Evolutionary conservation across 73 alveolate genomes (phyloP), one percentile per base, ranked within the genome.

Genomic region (Symbiodinium pilosum): DNA sequence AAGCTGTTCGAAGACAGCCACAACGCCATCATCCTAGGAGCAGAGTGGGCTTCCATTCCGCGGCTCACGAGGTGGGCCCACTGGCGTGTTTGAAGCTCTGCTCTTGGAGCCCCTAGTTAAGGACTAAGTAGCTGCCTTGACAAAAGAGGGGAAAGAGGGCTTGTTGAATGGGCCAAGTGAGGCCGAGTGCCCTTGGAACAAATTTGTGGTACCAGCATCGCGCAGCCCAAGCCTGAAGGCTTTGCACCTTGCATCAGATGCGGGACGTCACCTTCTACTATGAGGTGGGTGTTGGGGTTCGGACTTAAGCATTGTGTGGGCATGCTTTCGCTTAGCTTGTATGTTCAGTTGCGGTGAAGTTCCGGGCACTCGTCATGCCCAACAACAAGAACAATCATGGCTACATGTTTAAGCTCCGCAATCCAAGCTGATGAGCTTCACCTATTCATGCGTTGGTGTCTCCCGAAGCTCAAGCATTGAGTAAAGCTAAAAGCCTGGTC

Each of bases 201-300:
- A 54, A 54, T 30, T 14, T 54, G 71, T 54, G 71, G 71, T 54
- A 24, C 71, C 71, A 54, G 71, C 71, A 14, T 54, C 0, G 34
- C 71, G 26, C 71, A 54, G 26, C 77, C 77, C 36, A 0, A 18
- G 77, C 38, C 39, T 18, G 77, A 64, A 64, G 77, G 77, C 77
- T 64, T 64, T 64, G 77, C 77, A 64, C 77, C 77, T 26, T 64
- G 77, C 77, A 64, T 26, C 77, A 64, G 77, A 64, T 64, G 77
- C 77, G 77, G 77, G 77, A 64, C 77, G 77, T 64, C 77, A 64
- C 77, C 77, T 64, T 64, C 77, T 64, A 64, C 77, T 64, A 64
- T 64, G 77, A 64, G 77, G 77, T 64, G 77, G 77, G 77, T 54
- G 26, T 54, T 54, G 71, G 71, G 71, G 71, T 54, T 54, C 71